A percentile compares a stretch with the other conserved stretches of the same genome.
Evolutionary conservation across 2,329 filamentous ascomycete genomes (phyloP).

Genomic region (Bertia moriformis): DNA sequence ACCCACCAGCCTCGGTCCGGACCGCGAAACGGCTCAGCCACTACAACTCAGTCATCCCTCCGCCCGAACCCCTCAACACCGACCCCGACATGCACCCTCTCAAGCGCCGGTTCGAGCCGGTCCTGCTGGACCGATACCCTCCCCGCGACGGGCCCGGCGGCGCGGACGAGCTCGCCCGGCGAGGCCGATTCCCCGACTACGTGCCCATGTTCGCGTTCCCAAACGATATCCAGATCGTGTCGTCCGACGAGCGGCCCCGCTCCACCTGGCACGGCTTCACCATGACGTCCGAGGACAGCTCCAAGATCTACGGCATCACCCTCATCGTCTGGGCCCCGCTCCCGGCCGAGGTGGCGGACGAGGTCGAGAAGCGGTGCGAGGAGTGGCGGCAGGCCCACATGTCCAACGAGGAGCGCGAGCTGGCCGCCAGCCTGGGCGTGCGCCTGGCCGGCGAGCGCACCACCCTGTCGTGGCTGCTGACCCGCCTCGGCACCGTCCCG

Average conservation of each 20-base stretch:
- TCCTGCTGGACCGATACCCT: conserved; percentile 88
- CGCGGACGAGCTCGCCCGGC: conserved; percentile 62
- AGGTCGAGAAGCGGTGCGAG: conserved; percentile 70
- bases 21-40: conserved; percentile 62
- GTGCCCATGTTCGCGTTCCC: conserved; percentile 99
- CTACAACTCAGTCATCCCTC: conserved; percentile 95
- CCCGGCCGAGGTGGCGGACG: conserved; percentile 66
- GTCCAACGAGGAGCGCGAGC: conserved; percentile 77
- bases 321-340: conserved; percentile 87
- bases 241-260: conserved; percentile 79
- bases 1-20: conserved; percentile 50
- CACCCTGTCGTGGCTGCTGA: conserved; percentile 74
- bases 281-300: conserved; percentile 88
- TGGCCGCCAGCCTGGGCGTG: conserved; percentile 82
- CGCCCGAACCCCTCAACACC: conserved; percentile 75
- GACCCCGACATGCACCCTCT: conserved; percentile 91
- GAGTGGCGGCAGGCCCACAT: conserved; percentile 75
- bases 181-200: conserved; percentile 87
- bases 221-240: conserved; percentile 93
- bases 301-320: conserved; percentile 81
- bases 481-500: conserved; percentile 64
- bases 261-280: conserved; percentile 99
- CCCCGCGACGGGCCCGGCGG: conserved; percentile 70
- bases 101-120: conserved; percentile 84
- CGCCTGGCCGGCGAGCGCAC: conserved; percentile 76